Conservation (phyloP, 1,284 basidiomycete genomes). For the Mixia osmundae region DNA sequence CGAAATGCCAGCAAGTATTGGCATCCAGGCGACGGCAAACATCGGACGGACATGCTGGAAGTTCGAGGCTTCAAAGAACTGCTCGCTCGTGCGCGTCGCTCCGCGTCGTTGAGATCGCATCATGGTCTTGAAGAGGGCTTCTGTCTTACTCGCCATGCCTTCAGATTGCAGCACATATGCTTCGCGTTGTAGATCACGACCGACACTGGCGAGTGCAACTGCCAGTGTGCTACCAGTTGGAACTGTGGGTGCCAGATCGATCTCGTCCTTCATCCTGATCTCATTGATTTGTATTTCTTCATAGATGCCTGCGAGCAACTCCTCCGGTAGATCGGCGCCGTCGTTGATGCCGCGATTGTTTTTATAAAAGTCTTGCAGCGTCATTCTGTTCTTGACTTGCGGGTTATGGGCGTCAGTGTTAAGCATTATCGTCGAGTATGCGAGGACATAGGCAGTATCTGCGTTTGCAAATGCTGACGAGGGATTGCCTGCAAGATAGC, state of each 20-base stretch:
- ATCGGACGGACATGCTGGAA: conserved; percentile 85
- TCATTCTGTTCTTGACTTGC: conserved; percentile 80
- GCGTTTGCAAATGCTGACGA: conserved; percentile 53
- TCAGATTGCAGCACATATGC: conserved; percentile 80
- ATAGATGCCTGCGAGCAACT: conserved; percentile 48
- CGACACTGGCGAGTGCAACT: conserved; percentile 58
- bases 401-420: conserved; percentile 92
- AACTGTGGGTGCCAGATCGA: conserved; percentile 32
- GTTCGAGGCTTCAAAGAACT: conserved; percentile 84
- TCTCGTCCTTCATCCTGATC: conserved; percentile 92
- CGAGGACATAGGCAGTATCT: conserved; percentile 76
- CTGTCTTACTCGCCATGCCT: conserved; percentile 79
- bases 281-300: conserved; percentile 78
- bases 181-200: conserved; percentile 76
- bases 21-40: conserved; percentile 97
- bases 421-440: conserved; percentile 78
- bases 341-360: conserved; percentile 94
- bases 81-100: conserved; percentile 33
- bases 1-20: conserved; percentile 77
- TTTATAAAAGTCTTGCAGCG: conserved; percentile 62
- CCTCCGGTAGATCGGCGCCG: conserved; percentile 59
- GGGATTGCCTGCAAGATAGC: conserved; percentile 68
- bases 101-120: conserved; percentile 63
- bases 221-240: conserved; percentile 44
- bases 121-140: conserved; percentile 74